Evolutionary conservation across 2,329 filamentous ascomycete genomes (phyloP), one percentile per base, ranked within the genome.

Genomic region (Pestalotiopsis sp.): DNA sequence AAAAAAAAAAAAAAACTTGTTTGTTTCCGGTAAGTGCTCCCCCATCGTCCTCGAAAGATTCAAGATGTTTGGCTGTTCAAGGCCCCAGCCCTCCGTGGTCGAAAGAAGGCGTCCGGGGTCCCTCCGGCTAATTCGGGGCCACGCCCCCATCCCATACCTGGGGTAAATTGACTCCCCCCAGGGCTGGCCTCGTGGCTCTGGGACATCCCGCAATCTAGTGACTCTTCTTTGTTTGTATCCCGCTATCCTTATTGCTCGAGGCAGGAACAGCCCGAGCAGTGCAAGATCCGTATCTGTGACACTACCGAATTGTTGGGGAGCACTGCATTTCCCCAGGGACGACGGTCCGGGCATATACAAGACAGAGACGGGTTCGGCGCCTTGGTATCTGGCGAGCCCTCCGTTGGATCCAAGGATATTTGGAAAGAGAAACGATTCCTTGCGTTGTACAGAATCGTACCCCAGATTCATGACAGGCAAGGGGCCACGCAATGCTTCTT

Each of bases 231-330:
- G 22, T 35, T 24, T 22, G 6, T 26, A 39, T 20, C 5, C 14
- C n/a, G 39, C 57, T 35, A 35, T 56, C 22, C 35, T 11, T 65
- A 65, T 57, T 65, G 24, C 26, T 22, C 10, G 30, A 55, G 48
- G 62, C 62, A 65, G 62, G 62, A 56, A 65, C 62, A 44, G 26
- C 14, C 62, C 62, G 57, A 65, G 38, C 30, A 56, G 17, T 38
- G 30, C 35, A 3, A 4, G 10, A 2, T 22, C 30, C n/a, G 24
- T 20, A 4, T 17, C 48, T 55, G 48, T 65, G 17, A 11, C 39
- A 56, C 40, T 65, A 65, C 62, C 62, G 44, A 55, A 20, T 39
- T 35, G 10, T 17, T 65, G 62, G 62, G 35, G 35, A 57, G n/a
- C 44, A 40, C 30, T 13, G 22, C 17, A 38, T 26, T 17, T 17